Evolutionary conservation across 208 protist species (phyloP), one percentile per base, ranked within the genome.

Genomic region (Trypanosoma platydactyli): DNA sequence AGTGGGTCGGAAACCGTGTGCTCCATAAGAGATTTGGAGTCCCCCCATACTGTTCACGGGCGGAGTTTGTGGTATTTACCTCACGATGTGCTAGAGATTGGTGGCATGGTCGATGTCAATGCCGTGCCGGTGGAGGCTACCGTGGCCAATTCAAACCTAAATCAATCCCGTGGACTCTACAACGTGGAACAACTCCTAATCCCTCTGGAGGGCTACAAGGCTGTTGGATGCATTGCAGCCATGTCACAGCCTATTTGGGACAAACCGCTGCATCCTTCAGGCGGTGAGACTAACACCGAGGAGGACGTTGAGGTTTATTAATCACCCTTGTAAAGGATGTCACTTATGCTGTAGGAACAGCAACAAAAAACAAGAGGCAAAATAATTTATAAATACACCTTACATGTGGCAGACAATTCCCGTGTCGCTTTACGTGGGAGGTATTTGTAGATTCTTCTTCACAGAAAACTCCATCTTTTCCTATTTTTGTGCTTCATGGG

Each of bases 61-160:
- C 60, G 84, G 18, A 83, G 64, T 59, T 52, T 94, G 25, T 94
- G 89, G 86, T 92, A 88, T 66, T 22, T 44, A 1, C 81, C 89
- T 7, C 69, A 81, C 20, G 78, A 94, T 42, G 77, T 94, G 40
- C 75, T 94, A 16, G 48, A 77, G 5, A 48, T 62, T 3, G 75
- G 81, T 38, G 85, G 86, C 27, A 62, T 83, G n/a, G 79, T 92
- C 22, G 82, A 92, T 61, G 85, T 92, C 27, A 94, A 94, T 57
- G 77, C 81, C 18, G 64, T 80, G 3, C 89, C 89, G 5, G 79
- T 92, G 0, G 79, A 84, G 42, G 80, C 88, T 35, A 1, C 0
- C 38, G 46, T 65, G 5, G 20, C 12, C 16, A 52, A 49, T 7
- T 0, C 29, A 48, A 29, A 52, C 5, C 25, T 3, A 16, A 30